Percentiles rank a stretch among this genome's conserved stretches.
phyloP scores from a whole-genome alignment of 441 rosid genomes.

The Adansonia gregorii region DNA sequence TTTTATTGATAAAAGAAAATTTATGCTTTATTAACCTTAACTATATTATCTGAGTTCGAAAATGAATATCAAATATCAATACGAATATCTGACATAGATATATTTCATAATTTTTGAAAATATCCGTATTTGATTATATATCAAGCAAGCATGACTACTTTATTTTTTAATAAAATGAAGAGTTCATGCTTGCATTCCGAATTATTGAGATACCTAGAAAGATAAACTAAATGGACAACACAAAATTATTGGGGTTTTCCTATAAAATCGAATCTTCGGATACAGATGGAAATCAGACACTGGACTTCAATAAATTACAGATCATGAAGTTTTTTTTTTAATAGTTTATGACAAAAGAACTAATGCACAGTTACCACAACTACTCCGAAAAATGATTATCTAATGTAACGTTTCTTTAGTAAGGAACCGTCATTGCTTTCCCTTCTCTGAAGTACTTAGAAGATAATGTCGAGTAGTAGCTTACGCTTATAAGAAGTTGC shows the following conservation, averaged over 20 bases:
- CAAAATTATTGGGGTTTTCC: conserved; percentile 2
- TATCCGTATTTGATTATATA: no score
- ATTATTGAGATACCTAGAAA: not conserved
- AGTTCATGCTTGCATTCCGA: not conserved
- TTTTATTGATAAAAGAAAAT: no score
- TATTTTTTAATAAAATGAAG: no score
- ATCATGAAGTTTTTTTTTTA: conserved; percentile 8
- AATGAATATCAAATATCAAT: no score
- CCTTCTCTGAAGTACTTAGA: not conserved
- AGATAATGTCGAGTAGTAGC: not conserved
- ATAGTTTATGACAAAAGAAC: conserved; percentile 28
- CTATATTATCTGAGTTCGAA: no score
- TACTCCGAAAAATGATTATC: conserved; percentile 12
- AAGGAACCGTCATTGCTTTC: not conserved
- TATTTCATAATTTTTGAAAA: no score
- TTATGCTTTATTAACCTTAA: no score
- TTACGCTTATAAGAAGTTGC: not conserved
- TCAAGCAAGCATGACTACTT: no score
- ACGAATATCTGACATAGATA: no score
- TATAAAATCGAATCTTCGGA: conserved; percentile 27
- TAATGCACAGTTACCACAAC: conserved; percentile 33
- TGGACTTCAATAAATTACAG: conserved; percentile 33
- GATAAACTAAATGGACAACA: not conserved
- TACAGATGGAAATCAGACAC: conserved; percentile 21
- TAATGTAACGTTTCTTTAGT: conserved; percentile 7